These are phyloP conservation scores for Epichloe gansuensis DNA, from an alignment of 2,329 filamentous ascomycete genomes.

Conservation along the genomic window DNA sequence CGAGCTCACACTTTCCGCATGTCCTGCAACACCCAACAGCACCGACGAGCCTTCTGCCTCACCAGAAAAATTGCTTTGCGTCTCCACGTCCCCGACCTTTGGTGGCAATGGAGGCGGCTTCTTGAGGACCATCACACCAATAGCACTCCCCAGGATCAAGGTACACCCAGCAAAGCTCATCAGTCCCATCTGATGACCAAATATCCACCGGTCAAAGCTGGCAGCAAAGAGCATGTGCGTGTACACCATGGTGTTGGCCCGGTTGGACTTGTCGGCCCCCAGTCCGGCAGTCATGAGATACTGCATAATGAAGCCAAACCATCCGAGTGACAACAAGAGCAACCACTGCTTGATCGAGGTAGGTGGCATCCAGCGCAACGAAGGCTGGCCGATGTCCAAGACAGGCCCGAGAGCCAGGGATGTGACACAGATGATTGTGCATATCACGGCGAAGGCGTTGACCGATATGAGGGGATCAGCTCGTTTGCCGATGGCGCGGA, in stretches of 20 bases:
- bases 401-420: constrained; percentile 42
- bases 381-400: constrained; percentile 34
- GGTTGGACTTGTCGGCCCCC: constrained; percentile 53
- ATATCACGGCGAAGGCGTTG: constrained; percentile 68
- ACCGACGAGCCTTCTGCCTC: constrained; percentile 29
- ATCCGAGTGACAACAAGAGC: constrained; percentile 54
- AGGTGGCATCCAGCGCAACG: constrained; percentile 31
- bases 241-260: constrained; percentile 46
- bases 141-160: constrained; percentile 40
- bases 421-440: constrained; percentile 52
- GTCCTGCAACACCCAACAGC: constrained; percentile 21
- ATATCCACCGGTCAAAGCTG: constrained; percentile 39
- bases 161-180: constrained; percentile 38
- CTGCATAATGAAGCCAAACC: constrained; percentile 74
- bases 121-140: constrained; percentile 37
- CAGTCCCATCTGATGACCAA: constrained; percentile 37
- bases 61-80: constrained; percentile 16
- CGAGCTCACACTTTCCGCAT: constrained; percentile 10
- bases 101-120: constrained; percentile 20
- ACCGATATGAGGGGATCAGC: constrained; percentile 76
- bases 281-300: constrained; percentile 72
- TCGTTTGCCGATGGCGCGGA: constrained; percentile 68
- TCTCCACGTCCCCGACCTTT: constrained; percentile 23
- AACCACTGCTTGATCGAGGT: constrained; percentile 44
- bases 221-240: constrained; percentile 46